Percentiles rank a stretch among this genome's conserved stretches.
phyloP scores from a whole-genome alignment of 2,329 filamentous ascomycete genomes.

The Colletotrichum simmondsii region DNA sequence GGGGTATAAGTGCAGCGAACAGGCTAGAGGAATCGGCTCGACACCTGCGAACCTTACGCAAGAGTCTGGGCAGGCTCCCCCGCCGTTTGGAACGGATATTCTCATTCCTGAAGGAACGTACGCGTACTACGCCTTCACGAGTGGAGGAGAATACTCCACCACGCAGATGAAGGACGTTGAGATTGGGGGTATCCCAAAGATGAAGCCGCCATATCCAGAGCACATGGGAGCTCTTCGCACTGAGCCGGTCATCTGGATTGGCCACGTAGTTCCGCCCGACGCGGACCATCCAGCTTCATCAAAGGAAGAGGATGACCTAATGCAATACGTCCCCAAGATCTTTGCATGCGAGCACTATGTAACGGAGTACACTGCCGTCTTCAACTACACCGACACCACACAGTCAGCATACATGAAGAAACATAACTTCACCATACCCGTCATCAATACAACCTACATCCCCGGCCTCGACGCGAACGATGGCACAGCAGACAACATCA shows the following conservation, averaged over 20 bases:
- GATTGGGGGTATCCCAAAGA: constrained; percentile 42
- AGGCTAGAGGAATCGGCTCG: constrained; percentile 42
- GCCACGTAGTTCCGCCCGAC: constrained; percentile 38
- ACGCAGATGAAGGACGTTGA: constrained; percentile 39
- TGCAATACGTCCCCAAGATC: constrained; percentile 44
- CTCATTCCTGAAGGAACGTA: constrained; percentile 42
- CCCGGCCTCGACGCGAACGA: constrained; percentile 40
- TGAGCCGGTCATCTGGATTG: constrained; percentile 50
- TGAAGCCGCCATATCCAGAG: constrained; percentile 37
- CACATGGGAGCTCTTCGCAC: constrained; percentile 46
- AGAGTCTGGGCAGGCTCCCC: constrained; percentile 37
- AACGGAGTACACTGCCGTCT: constrained; percentile 44
- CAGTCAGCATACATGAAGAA: constrained; percentile 41
- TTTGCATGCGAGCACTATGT: constrained; percentile 49
- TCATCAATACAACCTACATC: constrained; percentile 45
- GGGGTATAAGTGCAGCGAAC: constrained; percentile 48
- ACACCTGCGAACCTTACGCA: constrained; percentile 37
- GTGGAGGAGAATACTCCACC: constrained; percentile 42
- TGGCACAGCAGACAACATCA: constrained; percentile 46
- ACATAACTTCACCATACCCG: constrained; percentile 36
- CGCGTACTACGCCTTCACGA: constrained; percentile 44
- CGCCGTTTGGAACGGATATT: constrained; percentile 43
- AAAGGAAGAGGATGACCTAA: constrained; percentile 37
- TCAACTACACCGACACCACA: constrained; percentile 41
- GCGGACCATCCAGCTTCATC: constrained; percentile 32